phyloP scores from a whole-genome alignment of 176 grass and related monocot genomes.

The Eleusine indica region DNA sequence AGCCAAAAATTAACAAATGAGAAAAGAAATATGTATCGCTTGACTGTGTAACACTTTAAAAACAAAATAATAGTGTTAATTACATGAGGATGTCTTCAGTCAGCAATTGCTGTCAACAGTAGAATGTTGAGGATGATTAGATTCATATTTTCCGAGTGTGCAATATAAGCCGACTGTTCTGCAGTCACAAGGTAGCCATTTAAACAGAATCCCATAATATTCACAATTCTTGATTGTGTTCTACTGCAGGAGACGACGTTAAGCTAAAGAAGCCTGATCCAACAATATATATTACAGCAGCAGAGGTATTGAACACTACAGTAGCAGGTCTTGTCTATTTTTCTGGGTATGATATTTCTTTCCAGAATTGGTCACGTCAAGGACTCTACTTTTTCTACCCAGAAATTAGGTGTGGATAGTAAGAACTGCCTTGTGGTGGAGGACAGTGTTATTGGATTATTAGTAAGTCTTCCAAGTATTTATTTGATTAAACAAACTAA shows the following conservation, averaged over 20 bases:
- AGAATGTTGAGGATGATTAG: slow-evolving; percentile 6
- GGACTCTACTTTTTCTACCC: slow-evolving; percentile 36
- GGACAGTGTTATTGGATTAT: slow-evolving; percentile 97
- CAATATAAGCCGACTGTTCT: background rate
- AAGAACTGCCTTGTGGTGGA: slow-evolving; percentile 97
- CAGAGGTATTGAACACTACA: slow-evolving; percentile 56
- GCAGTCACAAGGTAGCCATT: background rate
- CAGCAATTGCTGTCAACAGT: slow-evolving; percentile 9
- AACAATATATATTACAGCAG: slow-evolving; percentile 87
- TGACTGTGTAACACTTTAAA: background rate
- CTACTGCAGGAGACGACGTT: slow-evolving; percentile 84
- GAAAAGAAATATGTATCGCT: background rate
- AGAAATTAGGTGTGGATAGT: slow-evolving; percentile 78
- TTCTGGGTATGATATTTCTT: background rate
- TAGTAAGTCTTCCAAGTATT: slow-evolving; percentile 47
- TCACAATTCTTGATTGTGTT: slow-evolving; percentile 12
- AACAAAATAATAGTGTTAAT: too few species aligned
- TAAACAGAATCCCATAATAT: background rate
- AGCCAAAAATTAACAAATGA: background rate
- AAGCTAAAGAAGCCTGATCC: slow-evolving; percentile 95
- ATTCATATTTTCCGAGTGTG: slow-evolving; percentile 1
- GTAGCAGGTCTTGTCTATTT: background rate
- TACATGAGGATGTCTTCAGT: background rate
- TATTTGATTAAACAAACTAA: slow-evolving; percentile 12
- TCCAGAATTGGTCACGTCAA: background rate